A percentile compares a stretch with the other conserved stretches of the same genome.
phyloP scores from a whole-genome alignment of 2,329 filamentous ascomycete genomes.

The Sporothrix protearum region DNA sequence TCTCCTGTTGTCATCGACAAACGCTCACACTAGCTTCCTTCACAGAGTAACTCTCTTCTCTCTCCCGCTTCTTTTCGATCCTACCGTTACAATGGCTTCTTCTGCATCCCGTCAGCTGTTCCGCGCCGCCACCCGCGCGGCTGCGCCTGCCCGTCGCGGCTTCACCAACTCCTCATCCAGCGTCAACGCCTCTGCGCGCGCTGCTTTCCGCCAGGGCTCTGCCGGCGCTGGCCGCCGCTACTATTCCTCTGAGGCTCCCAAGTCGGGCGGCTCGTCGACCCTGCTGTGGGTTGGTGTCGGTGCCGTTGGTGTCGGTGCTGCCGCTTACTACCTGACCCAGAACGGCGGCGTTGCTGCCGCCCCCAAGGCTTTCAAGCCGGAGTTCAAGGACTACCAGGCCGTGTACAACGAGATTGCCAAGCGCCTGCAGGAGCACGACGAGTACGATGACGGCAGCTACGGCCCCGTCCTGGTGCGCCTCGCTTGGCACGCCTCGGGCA shows the following conservation, averaged over 20 bases:
- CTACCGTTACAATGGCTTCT: slow-evolving; percentile 40
- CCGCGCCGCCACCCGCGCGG: slow-evolving; percentile 56
- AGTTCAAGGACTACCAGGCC: slow-evolving; percentile 86
- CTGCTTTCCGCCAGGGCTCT: slow-evolving; percentile 64
- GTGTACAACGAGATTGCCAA: slow-evolving; percentile 86
- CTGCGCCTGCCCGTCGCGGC: slow-evolving; percentile 33
- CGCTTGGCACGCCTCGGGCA: slow-evolving; percentile 92
- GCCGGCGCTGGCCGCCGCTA: slow-evolving; percentile 59
- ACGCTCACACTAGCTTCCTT: slow-evolving; percentile 8
- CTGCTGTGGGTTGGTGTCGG: slow-evolving; percentile 59
- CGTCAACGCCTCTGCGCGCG: slow-evolving; percentile 58
- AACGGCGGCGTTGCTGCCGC: slow-evolving; percentile 47
- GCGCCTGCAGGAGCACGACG: slow-evolving; percentile 79
- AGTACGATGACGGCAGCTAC: slow-evolving; percentile 96
- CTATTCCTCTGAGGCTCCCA: slow-evolving; percentile 68
- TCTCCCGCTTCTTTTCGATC: background rate
- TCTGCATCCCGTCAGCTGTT: slow-evolving; percentile 51
- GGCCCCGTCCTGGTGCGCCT: slow-evolving; percentile 86
- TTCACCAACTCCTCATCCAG: slow-evolving; percentile 47
- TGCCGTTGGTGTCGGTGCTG: slow-evolving; percentile 59
- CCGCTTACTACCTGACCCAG: slow-evolving; percentile 62
- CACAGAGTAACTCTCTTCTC: background rate
- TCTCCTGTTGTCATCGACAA: background rate
- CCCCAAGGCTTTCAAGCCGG: slow-evolving; percentile 64
- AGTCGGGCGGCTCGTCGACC: slow-evolving; percentile 41